These are phyloP conservation scores for Ottelia alismoides DNA, from an alignment of 106 monocot species.

Conservation along the genomic window DNA sequence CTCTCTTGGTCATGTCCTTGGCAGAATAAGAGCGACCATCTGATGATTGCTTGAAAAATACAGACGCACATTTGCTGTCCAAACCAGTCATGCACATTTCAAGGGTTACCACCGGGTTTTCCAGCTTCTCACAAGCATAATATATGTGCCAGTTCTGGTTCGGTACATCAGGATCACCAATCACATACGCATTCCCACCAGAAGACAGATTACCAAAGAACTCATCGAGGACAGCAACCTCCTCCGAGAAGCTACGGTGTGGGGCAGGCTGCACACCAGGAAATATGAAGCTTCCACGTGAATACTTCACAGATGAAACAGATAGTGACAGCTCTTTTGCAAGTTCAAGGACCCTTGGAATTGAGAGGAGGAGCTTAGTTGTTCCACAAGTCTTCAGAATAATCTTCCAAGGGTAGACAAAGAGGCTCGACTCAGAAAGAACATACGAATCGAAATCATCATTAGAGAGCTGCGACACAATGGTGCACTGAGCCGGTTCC, in stretches of 20 bases:
- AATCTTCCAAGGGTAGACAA: conserved; percentile 66
- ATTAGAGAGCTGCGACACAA: conserved; percentile 82
- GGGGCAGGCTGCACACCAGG: conserved; percentile 77
- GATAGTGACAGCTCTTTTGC: conserved; percentile 38
- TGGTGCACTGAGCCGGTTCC: conserved; percentile 61
- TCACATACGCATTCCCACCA: conserved; percentile 28
- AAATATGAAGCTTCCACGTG: conserved; percentile 83
- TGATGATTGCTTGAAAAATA: conserved; percentile 36
- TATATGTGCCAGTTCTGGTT: conserved; percentile 28
- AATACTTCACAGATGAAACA: conserved; percentile 65
- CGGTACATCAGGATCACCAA: conserved; percentile 5
- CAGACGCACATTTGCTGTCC: conserved; percentile 7
- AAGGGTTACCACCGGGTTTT: conserved; percentile 11
- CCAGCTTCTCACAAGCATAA: conserved; percentile 10
- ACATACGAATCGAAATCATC: conserved; percentile 89
- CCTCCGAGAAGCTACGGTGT: conserved; percentile 74
- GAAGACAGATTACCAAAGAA: conserved; percentile 60
- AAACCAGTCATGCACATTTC: conserved; percentile 36
- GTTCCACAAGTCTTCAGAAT: conserved; percentile 97
- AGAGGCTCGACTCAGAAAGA: conserved; percentile 95
- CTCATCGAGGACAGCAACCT: conserved; percentile 49
- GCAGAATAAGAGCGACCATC: conserved; percentile 20
- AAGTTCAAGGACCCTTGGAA: conserved; percentile 67
- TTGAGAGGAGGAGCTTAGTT: conserved; percentile 64
- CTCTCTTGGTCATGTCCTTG: conserved; percentile 60